These are phyloP conservation scores for Carallia brachiata DNA, from an alignment of 345 rosid genomes.

Conservation along the genomic window DNA sequence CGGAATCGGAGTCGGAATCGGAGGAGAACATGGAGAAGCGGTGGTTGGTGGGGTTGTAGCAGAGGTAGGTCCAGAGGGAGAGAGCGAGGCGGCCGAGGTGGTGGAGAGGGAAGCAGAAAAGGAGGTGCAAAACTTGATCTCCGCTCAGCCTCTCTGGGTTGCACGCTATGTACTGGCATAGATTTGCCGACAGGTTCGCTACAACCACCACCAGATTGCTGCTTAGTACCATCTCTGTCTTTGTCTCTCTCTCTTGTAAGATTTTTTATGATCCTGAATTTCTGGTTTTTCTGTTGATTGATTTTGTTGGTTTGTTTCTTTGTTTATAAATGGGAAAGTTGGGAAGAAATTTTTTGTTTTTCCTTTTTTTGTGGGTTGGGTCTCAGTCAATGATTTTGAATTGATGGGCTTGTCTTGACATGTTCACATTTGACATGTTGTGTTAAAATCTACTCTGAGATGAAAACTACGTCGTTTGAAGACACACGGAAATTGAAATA, in stretches of 20 bases:
- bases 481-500: too few species aligned
- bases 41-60: conserved; percentile 40
- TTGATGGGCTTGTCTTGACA: too few species aligned
- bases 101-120: conserved; percentile 63
- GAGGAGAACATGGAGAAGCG: conserved; percentile 3
- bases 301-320: background rate
- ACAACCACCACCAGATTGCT: conserved; percentile 55
- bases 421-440: too few species aligned
- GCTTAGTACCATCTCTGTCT: conserved; percentile 61
- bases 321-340: background rate
- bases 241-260: too few species aligned
- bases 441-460: too few species aligned
- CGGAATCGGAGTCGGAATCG: conserved; percentile 11
- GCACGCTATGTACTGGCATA: conserved; percentile 85
- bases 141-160: conserved; percentile 71
- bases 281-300: background rate
- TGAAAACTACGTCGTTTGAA: too few species aligned
- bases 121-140: conserved; percentile 57
- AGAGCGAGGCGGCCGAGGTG: conserved; percentile 59
- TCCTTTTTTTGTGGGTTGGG: too few species aligned
- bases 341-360: too few species aligned
- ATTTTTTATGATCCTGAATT: too few species aligned
- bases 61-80: conserved; percentile 57
- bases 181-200: conserved; percentile 62
- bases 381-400: too few species aligned